phyloP scores from a whole-genome alignment of 257 asterid genomes.

The Forsythia suspensa region DNA sequence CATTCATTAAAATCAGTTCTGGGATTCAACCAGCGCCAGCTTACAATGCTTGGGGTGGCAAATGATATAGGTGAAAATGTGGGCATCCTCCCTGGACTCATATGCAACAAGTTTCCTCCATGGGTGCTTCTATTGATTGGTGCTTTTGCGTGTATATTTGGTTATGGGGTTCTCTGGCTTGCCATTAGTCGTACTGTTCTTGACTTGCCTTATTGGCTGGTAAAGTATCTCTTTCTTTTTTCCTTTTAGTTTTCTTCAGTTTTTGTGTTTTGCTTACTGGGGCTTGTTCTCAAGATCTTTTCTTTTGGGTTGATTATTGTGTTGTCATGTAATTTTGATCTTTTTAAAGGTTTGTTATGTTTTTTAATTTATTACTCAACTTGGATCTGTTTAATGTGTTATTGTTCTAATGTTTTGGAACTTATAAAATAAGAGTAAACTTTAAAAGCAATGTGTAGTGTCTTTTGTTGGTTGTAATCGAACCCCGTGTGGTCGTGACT shows the following conservation, averaged over 20 bases:
- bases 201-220: conserved; percentile 63
- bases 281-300: conserved; percentile 3
- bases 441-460: neutral
- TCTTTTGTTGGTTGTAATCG: neutral
- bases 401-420: neutral
- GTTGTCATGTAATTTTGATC: neutral
- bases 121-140: conserved; percentile 66
- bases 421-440: too few species aligned
- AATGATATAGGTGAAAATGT: conserved; percentile 72
- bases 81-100: conserved; percentile 61
- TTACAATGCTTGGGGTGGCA: conserved; percentile 73
- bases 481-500: neutral
- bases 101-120: conserved; percentile 60
- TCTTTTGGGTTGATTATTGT: conserved; percentile 6
- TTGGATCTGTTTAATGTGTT: neutral
- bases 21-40: conserved; percentile 63
- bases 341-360: neutral
- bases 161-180: conserved; percentile 78
- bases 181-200: conserved; percentile 39
- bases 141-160: conserved; percentile 51
- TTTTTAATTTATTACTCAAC: neutral
- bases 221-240: conserved; percentile 12
- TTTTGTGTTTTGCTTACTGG: neutral
- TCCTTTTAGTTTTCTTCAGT: neutral
- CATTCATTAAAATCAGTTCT: conserved; percentile 65